Percentiles rank a stretch among this genome's conserved stretches.
phyloP scores from a whole-genome alignment of 352 stramenopile genomes.

The Pythium folliculosum region DNA sequence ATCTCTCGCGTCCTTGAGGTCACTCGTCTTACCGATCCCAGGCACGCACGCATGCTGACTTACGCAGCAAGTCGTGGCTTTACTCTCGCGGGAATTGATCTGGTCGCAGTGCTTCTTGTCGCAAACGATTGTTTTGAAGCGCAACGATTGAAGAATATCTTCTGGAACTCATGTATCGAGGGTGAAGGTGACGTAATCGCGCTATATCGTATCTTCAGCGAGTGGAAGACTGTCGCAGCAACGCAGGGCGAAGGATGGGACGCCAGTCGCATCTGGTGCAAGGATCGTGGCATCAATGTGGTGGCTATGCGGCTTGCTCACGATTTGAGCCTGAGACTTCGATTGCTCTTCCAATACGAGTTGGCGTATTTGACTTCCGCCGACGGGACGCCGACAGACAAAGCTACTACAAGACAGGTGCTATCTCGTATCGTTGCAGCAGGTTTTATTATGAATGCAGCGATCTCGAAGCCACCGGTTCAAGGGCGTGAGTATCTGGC shows the following conservation, averaged over 20 bases:
- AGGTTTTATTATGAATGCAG: not conserved
- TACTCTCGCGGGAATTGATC: not conserved
- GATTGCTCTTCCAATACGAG: not conserved
- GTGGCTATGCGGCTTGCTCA: not conserved
- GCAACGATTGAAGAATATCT: not conserved
- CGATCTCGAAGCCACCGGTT: not conserved
- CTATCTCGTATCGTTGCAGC: conserved; percentile 3
- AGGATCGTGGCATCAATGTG: not conserved
- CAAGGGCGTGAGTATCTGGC: too few relatives aligned
- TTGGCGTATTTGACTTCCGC: not conserved
- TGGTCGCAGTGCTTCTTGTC: not conserved
- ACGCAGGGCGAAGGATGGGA: not conserved
- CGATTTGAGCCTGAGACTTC: conserved; percentile 1
- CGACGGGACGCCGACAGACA: not conserved
- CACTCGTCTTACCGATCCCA: not conserved
- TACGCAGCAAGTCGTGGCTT: not conserved
- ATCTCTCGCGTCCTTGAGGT: not conserved
- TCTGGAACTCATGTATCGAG: not conserved
- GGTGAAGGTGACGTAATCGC: not conserved
- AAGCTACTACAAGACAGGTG: not conserved
- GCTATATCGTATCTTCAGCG: not conserved
- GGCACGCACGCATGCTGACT: not conserved
- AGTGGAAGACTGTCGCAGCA: not conserved
- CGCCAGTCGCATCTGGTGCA: not conserved
- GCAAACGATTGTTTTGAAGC: not conserved